Evolutionary conservation across 345 rosid species (phyloP).

Genomic region (Noccaea caerulescens): DNA sequence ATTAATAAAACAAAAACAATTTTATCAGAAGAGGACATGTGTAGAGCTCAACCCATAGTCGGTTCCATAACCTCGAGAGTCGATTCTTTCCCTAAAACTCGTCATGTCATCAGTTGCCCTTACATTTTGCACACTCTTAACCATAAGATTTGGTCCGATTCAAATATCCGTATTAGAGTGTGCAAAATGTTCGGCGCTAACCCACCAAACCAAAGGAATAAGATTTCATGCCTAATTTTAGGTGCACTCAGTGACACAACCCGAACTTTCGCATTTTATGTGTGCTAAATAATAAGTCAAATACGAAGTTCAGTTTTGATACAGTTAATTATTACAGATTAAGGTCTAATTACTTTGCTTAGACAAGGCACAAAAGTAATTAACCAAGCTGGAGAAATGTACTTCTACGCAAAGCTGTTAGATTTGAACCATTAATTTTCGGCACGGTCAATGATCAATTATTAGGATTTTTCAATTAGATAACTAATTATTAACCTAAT

Average conservation of each 20-base stretch:
- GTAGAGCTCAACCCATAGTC: too few relatives aligned
- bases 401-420: constrained; percentile 17
- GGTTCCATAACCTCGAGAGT: too few relatives aligned
- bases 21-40: too few relatives aligned
- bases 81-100: too few relatives aligned
- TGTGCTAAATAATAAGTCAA: constrained; percentile 4
- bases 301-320: neutral
- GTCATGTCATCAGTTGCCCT: too few relatives aligned
- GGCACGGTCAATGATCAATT: neutral
- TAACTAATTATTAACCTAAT: neutral
- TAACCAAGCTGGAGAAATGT: constrained; percentile 8
- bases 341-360: constrained; percentile 29
- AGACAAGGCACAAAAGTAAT: constrained; percentile 26
- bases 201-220: constrained; percentile 24
- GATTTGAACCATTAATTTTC: neutral
- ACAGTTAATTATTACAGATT: neutral
- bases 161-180: neutral
- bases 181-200: constrained; percentile 36
- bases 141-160: too few relatives aligned
- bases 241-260: constrained; percentile 23
- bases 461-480: neutral
- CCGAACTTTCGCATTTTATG: neutral
- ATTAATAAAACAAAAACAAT: too few relatives aligned
- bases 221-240: constrained; percentile 32
- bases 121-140: too few relatives aligned